A percentile compares a stretch with the other conserved stretches of the same genome.
These are phyloP conservation scores for Cercospora nicotianae DNA, from an alignment of 2,329 filamentous ascomycete genomes.

Conservation along the genomic window DNA sequence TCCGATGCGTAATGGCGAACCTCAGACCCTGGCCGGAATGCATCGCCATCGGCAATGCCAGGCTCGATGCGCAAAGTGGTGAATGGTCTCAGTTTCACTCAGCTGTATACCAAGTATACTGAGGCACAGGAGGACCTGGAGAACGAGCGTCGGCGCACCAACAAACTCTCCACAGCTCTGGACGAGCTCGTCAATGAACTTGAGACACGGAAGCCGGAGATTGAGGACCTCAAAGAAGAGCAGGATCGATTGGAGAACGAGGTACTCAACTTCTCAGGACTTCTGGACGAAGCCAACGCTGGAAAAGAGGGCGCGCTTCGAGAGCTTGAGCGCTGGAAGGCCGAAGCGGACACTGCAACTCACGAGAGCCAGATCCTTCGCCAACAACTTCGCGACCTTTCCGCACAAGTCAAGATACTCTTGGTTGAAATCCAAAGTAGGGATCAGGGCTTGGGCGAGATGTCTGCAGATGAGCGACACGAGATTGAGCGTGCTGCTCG, in stretches of 20 bases:
- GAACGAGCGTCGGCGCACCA: constrained; percentile 70
- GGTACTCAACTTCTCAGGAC: constrained; percentile 71
- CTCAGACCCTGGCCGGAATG: constrained; percentile 37
- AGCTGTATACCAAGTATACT: constrained; percentile 63
- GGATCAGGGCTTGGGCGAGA: constrained; percentile 72
- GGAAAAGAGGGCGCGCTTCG: constrained; percentile 78
- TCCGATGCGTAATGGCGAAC: constrained; percentile 48
- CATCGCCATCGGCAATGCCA: constrained; percentile 46
- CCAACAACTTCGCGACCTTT: constrained; percentile 84
- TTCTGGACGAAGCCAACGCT: constrained; percentile 77
- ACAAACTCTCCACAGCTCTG: constrained; percentile 72
- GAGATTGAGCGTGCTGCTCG: constrained; percentile 76
- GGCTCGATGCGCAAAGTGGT: constrained; percentile 54
- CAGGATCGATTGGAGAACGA: constrained; percentile 77
- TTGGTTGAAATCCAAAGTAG: constrained; percentile 81
- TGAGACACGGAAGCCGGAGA: constrained; percentile 82
- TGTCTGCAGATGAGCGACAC: constrained; percentile 69
- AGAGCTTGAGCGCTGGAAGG: constrained; percentile 74
- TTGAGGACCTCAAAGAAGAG: constrained; percentile 80
- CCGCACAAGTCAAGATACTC: constrained; percentile 85
- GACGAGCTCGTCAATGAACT: constrained; percentile 84
- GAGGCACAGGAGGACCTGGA: constrained; percentile 70
- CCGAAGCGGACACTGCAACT: constrained; percentile 62
- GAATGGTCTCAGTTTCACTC: constrained; percentile 59
- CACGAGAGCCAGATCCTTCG: constrained; percentile 75